phyloP scores from a whole-genome alignment of 2,329 filamentous ascomycete genomes.

The Neoscytalidium dimidiatum region DNA sequence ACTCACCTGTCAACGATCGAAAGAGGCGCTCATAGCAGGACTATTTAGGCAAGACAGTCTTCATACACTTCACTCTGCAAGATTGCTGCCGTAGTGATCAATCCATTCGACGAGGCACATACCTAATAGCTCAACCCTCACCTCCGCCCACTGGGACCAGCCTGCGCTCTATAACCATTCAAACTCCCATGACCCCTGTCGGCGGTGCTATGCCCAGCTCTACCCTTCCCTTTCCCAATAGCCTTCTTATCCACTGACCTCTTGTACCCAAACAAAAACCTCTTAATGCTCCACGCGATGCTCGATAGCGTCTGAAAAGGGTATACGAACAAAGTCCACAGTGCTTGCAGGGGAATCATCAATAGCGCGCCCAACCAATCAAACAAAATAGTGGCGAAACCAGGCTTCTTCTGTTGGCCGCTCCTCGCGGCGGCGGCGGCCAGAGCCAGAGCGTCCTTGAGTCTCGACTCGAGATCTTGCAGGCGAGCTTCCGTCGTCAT shows the following conservation, averaged over 20 bases:
- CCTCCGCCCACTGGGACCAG: slow-evolving; percentile 5
- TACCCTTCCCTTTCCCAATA: slow-evolving; percentile 3
- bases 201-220: background rate
- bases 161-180: slow-evolving; percentile 16
- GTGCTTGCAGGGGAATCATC: slow-evolving; percentile 27
- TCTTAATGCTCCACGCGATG: background rate
- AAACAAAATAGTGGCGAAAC: slow-evolving; percentile 31
- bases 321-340: slow-evolving; percentile 33
- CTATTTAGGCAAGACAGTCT: no score
- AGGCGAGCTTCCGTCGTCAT: slow-evolving; percentile 77
- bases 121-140: background rate
- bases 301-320: slow-evolving; percentile 28
- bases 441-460: slow-evolving; percentile 79
- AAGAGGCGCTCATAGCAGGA: no score
- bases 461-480: slow-evolving; percentile 66
- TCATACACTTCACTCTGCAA: no score
- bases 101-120: background rate
- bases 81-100: background rate
- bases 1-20: no score
- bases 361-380: slow-evolving; percentile 31
- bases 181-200: slow-evolving; percentile 12
- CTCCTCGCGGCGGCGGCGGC: slow-evolving; percentile 64
- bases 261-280: slow-evolving; percentile 18
- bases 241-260: slow-evolving; percentile 2
- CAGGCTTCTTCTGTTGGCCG: slow-evolving; percentile 34